Evolutionary conservation across 352 stramenopile species (phyloP).

Genomic region (Phytophthora parvispora): DNA sequence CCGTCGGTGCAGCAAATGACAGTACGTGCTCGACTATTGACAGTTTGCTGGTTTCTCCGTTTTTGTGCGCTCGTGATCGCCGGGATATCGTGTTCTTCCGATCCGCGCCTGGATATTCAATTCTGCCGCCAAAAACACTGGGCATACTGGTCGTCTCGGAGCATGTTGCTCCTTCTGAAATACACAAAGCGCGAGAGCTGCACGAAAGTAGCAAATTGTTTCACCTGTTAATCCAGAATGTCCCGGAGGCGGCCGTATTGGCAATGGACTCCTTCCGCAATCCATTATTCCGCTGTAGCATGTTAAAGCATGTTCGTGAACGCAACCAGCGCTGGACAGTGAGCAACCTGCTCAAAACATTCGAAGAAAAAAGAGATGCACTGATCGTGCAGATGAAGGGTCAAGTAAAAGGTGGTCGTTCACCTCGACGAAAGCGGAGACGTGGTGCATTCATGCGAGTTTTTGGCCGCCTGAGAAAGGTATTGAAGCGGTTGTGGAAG

Average conservation of each 20-base stretch:
- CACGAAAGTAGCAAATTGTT: slow-evolving; percentile 78
- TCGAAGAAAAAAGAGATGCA: slow-evolving; percentile 52
- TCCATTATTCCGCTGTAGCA: slow-evolving; percentile 76
- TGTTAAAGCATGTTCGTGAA: slow-evolving; percentile 57
- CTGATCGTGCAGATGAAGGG: slow-evolving; percentile 72
- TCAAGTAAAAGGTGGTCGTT: slow-evolving; percentile 26
- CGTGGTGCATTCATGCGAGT: slow-evolving; percentile 21
- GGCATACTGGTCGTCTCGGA: slow-evolving; percentile 72
- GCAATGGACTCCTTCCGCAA: slow-evolving; percentile 81
- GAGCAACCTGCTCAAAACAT: slow-evolving; percentile 52
- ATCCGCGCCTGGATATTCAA: slow-evolving; percentile 63
- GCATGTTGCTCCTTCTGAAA: slow-evolving; percentile 61
- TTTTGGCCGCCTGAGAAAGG: slow-evolving; percentile 45
- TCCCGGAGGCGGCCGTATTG: slow-evolving; percentile 62
- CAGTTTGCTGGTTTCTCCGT: slow-evolving; percentile 50
- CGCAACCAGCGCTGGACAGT: slow-evolving; percentile 77
- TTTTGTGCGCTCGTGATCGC: slow-evolving; percentile 64
- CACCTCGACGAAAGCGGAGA: slow-evolving; percentile 35
- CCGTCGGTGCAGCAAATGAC: slow-evolving; percentile 21
- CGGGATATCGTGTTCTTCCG: slow-evolving; percentile 81
- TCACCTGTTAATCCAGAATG: slow-evolving; percentile 80
- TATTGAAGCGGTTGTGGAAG: slow-evolving; percentile 65
- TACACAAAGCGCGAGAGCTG: slow-evolving; percentile 55
- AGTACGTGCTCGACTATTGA: slow-evolving; percentile 56
- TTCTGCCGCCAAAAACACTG: slow-evolving; percentile 68